Base-by-base conservation (phyloP, 2,329 filamentous ascomycete genomes). In the Neoascochyta sp. region DNA sequence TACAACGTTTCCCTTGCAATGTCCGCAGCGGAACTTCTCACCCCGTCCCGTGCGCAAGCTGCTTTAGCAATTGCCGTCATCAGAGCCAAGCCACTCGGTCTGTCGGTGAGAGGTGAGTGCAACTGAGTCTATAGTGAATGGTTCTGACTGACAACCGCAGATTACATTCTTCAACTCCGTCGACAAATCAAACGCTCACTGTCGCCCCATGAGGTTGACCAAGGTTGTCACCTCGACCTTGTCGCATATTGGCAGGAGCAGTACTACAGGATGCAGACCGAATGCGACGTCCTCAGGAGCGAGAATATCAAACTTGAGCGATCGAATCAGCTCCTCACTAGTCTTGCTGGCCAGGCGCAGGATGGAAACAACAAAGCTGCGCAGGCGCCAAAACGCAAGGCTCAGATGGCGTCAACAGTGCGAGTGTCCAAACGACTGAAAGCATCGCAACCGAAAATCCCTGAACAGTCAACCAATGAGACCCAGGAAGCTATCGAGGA, bases 221-320 rank as follows among this genome's bases (percentile, higher is more conserved):
- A 40, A 0, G 43, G 56, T 22, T 52, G 45, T 7, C 60, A 67
- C 24, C 45, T 70, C 13, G 63, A 69, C 34, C 49, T 62, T 9
- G 60, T 62, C 8, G 43, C 57, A 4, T 68, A 60, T 33, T 69
- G 65, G 66, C 41, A 45, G 17, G 42, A 58, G 6, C 46, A 47
- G 23, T 57, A 41, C 22, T 37, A 45, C 11, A 29, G 31, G 13
- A 32, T 43, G 0, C 49, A 63, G n/a, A 34, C 43, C 5, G 47
- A 49, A 18, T 52, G 50, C 22, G 30, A 39, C 3, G 30, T 43
- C 4, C 40, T 63, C 10, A 41, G 50, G 15, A 36, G 22, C 3
- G 34, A 47, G 16, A 50, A 54, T 18, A 30, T 40, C 7, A 50
- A 51, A 16, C 47, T 60, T 2, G 54, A 60, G 19, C 43, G 52